These are phyloP conservation scores for Zizania palustris DNA, from an alignment of 202 grass and related monocot genomes.

Conservation along the genomic window DNA sequence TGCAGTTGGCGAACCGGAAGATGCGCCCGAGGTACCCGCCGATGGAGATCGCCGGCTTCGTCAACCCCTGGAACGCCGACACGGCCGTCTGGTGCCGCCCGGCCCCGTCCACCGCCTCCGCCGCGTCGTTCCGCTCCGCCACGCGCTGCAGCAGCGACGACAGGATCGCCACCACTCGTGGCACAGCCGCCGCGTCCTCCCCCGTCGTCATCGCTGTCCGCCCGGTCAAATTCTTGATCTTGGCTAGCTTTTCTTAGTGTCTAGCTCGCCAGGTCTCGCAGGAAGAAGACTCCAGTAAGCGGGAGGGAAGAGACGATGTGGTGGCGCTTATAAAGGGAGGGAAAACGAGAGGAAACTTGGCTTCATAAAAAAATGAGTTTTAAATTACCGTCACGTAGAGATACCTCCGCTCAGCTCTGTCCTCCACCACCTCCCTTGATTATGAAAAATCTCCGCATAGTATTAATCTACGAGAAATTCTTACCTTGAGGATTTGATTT, in stretches of 20 bases:
- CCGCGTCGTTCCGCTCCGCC: conserved; percentile 72
- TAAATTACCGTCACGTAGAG: too few species aligned
- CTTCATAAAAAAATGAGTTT: too few species aligned
- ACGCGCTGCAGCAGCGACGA: conserved; percentile 78
- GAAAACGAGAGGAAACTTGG: conserved; percentile 39
- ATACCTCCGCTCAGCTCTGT: too few species aligned
- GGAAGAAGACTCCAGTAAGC: neutral
- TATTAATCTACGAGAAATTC: too few species aligned
- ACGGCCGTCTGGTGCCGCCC: neutral
- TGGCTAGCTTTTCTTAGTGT: neutral
- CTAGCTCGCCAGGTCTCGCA: neutral
- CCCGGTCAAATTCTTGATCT: neutral
- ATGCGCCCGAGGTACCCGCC: conserved; percentile 91
- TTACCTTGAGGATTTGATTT: too few species aligned
- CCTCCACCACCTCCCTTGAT: too few species aligned
- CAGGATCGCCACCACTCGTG: conserved; percentile 82
- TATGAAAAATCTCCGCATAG: too few species aligned
- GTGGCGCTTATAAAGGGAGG: conserved; percentile 66
- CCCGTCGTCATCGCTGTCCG: conserved; percentile 49
- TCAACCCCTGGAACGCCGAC: conserved; percentile 81
- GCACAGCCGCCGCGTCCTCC: conserved; percentile 54
- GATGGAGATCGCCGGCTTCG: conserved; percentile 87
- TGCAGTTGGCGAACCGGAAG: conserved; percentile 90
- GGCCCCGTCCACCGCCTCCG: conserved; percentile 29
- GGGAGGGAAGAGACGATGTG: conserved; percentile 36